These are phyloP conservation scores for Hypoxylon trugodes DNA, from an alignment of 495 filamentous ascomycete species.

Conservation along the genomic window DNA sequence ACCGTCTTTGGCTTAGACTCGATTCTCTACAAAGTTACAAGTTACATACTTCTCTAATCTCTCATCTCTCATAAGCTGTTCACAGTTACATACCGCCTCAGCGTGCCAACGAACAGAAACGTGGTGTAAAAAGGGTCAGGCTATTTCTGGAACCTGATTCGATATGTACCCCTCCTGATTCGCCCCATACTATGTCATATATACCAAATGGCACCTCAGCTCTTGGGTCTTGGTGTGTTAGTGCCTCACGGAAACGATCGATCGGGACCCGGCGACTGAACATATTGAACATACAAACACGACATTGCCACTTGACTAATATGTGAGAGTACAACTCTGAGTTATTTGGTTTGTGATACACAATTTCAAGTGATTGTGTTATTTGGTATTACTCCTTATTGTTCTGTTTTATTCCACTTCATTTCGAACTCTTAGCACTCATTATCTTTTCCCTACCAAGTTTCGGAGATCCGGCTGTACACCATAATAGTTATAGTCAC, in stretches of 20 bases:
- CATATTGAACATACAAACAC: conserved; percentile 5
- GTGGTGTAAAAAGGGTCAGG: background rate
- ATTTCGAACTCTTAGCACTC: background rate
- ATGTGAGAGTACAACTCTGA: conserved; percentile 1
- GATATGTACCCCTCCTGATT: conserved; percentile 24
- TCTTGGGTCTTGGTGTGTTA: conserved; percentile 16
- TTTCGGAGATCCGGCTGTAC: background rate
- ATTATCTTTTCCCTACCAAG: background rate
- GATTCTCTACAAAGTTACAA: background rate
- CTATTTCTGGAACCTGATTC: conserved; percentile 17
- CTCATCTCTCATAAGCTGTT: background rate
- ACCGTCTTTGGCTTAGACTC: conserved; percentile 19
- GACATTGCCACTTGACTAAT: conserved; percentile 32
- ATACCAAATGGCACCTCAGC: conserved; percentile 26
- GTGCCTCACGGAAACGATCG: conserved; percentile 2
- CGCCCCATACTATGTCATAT: conserved; percentile 26
- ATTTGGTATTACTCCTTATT: background rate
- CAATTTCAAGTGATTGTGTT: conserved; percentile 12
- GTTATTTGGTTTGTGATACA: background rate
- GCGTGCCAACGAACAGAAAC: conserved; percentile 2
- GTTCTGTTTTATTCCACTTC: background rate
- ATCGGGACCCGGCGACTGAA: conserved; percentile 31
- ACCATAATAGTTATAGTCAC: background rate
- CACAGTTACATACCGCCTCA: background rate
- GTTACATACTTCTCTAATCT: background rate